Percentiles rank a stretch among this genome's conserved stretches.
Evolutionary conservation across 169 alveolate genomes (phyloP).

Genomic region (Plasmodium gonderi): DNA sequence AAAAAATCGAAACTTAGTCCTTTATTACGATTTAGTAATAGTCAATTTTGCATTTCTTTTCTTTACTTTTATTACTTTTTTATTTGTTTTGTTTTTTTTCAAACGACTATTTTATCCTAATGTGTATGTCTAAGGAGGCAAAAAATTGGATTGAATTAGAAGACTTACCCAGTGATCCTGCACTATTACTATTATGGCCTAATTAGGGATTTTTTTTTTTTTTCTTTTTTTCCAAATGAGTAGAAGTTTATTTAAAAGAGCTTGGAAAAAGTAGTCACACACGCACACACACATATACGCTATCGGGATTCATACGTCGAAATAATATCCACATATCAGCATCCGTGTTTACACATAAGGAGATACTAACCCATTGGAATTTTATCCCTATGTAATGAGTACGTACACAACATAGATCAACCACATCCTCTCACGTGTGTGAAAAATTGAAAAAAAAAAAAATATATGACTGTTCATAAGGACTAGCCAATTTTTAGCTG

Average conservation of each 20-base stretch:
- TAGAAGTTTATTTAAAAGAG: background rate
- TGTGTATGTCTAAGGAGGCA: background rate
- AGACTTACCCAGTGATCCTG: background rate
- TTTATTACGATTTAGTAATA: background rate
- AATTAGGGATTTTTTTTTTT: background rate
- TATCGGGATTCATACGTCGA: no score
- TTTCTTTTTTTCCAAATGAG: background rate
- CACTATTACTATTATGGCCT: background rate
- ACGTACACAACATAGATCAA: background rate
- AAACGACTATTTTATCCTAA: background rate
- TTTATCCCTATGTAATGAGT: background rate
- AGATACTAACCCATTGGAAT: no score
- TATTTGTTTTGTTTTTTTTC: no score
- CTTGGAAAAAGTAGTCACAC: no score
- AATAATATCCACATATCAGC: no score
- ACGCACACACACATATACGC: no score
- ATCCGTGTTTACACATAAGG: no score
- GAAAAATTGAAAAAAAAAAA: background rate
- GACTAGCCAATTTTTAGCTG: background rate
- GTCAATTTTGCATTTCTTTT: background rate
- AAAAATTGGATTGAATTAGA: background rate
- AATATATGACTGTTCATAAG: background rate
- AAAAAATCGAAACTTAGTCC: background rate
- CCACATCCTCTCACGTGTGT: background rate
- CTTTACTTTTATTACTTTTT: no score